Base-by-base conservation (phyloP, 2,329 filamentous ascomycete species). In the Aureobasidium melanogenum region DNA sequence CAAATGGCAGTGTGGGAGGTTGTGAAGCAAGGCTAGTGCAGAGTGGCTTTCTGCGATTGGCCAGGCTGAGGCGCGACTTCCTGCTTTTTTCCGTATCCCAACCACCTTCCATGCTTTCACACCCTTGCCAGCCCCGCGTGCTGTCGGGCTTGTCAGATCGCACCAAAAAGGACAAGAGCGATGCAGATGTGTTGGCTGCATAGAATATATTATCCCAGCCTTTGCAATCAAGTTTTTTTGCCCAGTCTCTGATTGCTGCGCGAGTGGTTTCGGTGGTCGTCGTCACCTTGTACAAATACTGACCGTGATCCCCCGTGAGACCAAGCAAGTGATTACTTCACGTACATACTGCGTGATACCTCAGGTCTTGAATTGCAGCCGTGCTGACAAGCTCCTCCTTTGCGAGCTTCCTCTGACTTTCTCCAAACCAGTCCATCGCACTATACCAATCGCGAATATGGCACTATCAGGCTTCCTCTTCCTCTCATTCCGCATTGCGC, bases 401-500 rank as follows among this genome's bases (percentile, higher is more conserved):
- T 48, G 32, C 43, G 39, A 38, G 28, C 30, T 17, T 39, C 47
- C 14, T 10, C 44, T 12, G n/a, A 12, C 36, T n/a, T 41, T n/a
- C n/a, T 50, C 24, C 22, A 14, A 24, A 28, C 24, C 28, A 26
- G 15, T 19, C 10, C 22, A 24, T 43, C 22, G 14, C 38, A 14
- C 38, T 12, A 6, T 8, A n/a, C 22, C 19, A 43, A 22, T 56
- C 62, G 19, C 55, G 67, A 70, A 61, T 64, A 80, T 80, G 77
- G 74, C 74, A 7, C 67, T 81, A 68, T 76, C 77, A 64, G 82
- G 82, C 62, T 68, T 86, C 51, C 80, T 85, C 67, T 87, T 86
- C 77, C 77, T 82, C 72, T 81, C 81, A 71, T 84, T 82, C 78
- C 81, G 84, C 63, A 68, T 85, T 70, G 76, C 81, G 70, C 76